Evolutionary conservation across 2,329 filamentous ascomycete species (phyloP).

Genomic region (Achaetomium macrosporum): DNA sequence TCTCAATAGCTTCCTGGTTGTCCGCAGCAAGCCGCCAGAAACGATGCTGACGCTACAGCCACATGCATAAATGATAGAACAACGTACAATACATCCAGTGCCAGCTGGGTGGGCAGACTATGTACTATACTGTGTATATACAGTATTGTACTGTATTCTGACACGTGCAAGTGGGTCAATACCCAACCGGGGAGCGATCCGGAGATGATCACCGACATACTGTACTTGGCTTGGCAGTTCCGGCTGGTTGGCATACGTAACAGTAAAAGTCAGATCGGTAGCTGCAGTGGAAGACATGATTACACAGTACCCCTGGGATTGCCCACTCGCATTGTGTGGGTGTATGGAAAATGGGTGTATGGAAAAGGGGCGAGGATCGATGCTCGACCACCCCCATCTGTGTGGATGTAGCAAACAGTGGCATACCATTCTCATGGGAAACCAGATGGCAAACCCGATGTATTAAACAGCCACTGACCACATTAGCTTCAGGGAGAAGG

Average conservation of each 20-base stretch:
- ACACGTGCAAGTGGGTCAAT: conserved; percentile 2
- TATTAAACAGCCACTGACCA: neutral
- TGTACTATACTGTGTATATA: no score
- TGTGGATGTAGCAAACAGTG: conserved; percentile 4
- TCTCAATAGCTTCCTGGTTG: no score
- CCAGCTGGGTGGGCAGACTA: no score
- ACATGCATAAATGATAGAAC: no score
- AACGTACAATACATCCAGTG: no score
- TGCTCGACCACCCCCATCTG: conserved; percentile 6
- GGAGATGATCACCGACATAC: neutral
- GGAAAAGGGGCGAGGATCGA: no score
- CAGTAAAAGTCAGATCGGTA: no score
- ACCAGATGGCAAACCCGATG: conserved; percentile 17
- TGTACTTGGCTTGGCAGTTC: neutral
- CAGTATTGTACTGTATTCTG: neutral
- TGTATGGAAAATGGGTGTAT: neutral
- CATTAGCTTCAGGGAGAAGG: no score
- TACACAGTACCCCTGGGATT: conserved; percentile 8
- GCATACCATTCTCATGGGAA: conserved; percentile 14
- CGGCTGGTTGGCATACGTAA: no score
- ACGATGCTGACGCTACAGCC: no score
- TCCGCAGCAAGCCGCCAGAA: no score
- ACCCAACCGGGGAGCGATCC: conserved; percentile 5
- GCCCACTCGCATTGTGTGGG: neutral
- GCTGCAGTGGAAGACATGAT: neutral